Evolutionary conservation across 768 basidiomycete genomes (phyloP), one percentile per base, ranked within the genome.

Genomic region (Boletus coccyginus): DNA sequence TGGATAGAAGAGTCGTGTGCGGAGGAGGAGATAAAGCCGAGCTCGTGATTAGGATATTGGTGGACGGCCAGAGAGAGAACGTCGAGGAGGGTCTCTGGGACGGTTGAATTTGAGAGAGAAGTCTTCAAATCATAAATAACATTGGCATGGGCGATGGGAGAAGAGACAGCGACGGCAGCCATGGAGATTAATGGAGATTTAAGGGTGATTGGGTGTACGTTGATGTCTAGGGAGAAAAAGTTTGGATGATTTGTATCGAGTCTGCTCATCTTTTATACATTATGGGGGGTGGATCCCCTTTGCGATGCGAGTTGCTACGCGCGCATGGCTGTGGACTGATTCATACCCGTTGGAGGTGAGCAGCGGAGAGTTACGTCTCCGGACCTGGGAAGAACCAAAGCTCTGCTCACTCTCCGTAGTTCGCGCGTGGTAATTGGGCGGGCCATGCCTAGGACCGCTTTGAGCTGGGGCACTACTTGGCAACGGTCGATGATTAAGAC

Each of bases 1-100:
- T 62, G 62, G 10, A 68, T 66, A 11, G 70, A 58, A 10, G 66
- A 72, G 33, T 72, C 62, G n/a, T 70, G 66, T 14, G 68, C 62
- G 0, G 68, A 70, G 10, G 69, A 72, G 10, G 70, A 60, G 33
- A 70, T 52, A 14, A 70, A 70, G 12, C 59, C 52, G 40, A 70
- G 66, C n/a, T 70, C 59, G 27, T 62, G 70, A 3, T 40, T 27
- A 10, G 70, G 64, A 36, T 70, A 69, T 9, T 55, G 59, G 8
- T n/a, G 21, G 12, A 56, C 64, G 7, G 64, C 70, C 13, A 46
- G 61, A 47, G 62, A 59, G 27, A 72, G 21, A 24, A 68, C 52
- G 10, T 68, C 64, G 16, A 62, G 47, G 5, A 70, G 59, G 11
- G 69, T 72, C 9, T 58, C 50, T 44, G 55, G 54, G 43, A 46